phyloP scores from a whole-genome alignment of 768 basidiomycete species.

The Russula brevipes region DNA sequence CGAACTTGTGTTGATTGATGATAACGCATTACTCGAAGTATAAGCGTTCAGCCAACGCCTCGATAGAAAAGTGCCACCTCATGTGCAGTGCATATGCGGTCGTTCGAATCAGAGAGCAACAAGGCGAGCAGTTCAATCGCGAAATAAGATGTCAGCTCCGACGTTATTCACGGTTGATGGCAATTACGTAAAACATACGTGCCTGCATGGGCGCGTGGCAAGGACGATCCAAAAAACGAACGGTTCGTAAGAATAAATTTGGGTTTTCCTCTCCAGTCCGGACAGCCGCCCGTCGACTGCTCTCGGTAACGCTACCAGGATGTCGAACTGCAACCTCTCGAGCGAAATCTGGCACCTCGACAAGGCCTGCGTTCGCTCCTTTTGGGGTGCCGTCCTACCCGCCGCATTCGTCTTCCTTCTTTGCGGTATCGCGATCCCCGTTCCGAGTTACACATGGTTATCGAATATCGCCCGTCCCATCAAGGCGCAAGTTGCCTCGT shows the following conservation, averaged over 20 bases:
- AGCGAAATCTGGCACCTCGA: slow-evolving; percentile 34
- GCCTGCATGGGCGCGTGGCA: background rate
- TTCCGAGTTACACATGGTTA: slow-evolving; percentile 24
- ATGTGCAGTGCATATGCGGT: no score
- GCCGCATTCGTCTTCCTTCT: slow-evolving; percentile 43
- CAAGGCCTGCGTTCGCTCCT: slow-evolving; percentile 43
- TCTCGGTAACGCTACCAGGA: slow-evolving; percentile 4
- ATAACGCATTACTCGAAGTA: no score
- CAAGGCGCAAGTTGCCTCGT: slow-evolving; percentile 33
- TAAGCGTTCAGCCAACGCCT: no score
- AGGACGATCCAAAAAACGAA: background rate
- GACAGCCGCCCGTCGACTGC: background rate
- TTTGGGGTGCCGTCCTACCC: slow-evolving; percentile 50
- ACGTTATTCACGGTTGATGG: background rate
- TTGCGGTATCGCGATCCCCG: slow-evolving; percentile 31
- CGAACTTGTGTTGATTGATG: no score
- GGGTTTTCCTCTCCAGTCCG: background rate
- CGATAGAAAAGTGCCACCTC: no score
- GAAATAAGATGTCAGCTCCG: no score
- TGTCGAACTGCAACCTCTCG: slow-evolving; percentile 13
- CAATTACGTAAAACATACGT: background rate
- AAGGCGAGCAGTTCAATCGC: no score
- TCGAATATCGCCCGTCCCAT: slow-evolving; percentile 27
- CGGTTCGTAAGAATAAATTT: no score
- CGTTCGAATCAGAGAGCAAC: no score